Evolutionary conservation across 2,329 filamentous ascomycete genomes (phyloP), one percentile per base, ranked within the genome.

Genomic region (Paecilomyces dactylethromorphus): DNA sequence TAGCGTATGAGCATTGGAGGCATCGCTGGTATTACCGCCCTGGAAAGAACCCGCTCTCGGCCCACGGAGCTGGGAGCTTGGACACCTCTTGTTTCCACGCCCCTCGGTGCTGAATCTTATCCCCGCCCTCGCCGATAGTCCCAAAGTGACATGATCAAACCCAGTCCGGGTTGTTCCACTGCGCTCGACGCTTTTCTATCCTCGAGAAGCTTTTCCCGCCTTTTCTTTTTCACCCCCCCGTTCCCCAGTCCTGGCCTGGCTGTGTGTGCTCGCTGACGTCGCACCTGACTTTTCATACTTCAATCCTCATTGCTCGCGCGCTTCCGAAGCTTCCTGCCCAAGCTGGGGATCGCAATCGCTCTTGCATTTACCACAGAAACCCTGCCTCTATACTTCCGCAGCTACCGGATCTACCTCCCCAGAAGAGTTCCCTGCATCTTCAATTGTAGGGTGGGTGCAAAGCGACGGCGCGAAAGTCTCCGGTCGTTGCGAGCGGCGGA

Each of bases 41-140:
- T n/a, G n/a, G 35, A 4, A 39, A n/a, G n/a, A 52, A 52, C 8
- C 50, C 50, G 50, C 50, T 26, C 49, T 26, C 50, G 50, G 50
- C 50, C 49, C 50, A 52, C 50, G 50, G 50, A 52, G 50, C 50
- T 52, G 50, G 50, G 26, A 29, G 50, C 22, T 52, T 50, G 45
- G 45, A 18, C 5, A 11, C 45, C 10, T 11, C 39, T 65, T 69
- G 58, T 66, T 69, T 63, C 68, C 68, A 71, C 69, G 68, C 66
- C 64, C 63, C 59, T 63, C 62, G 62, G 65, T 60, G 56, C 55
- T 62, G 55, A 59, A 58, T 58, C 57, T 66, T 69, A 71, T 70
- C 65, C 66, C 69, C 69, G 67, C 63, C 63, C 53, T 58, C 50
- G 65, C 67, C 68, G 64, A 66, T 15, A 52, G 18, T 21, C 39